Evolutionary conservation across 2,329 filamentous ascomycete species (phyloP).

Genomic region (Scortechinia acanthostroma): DNA sequence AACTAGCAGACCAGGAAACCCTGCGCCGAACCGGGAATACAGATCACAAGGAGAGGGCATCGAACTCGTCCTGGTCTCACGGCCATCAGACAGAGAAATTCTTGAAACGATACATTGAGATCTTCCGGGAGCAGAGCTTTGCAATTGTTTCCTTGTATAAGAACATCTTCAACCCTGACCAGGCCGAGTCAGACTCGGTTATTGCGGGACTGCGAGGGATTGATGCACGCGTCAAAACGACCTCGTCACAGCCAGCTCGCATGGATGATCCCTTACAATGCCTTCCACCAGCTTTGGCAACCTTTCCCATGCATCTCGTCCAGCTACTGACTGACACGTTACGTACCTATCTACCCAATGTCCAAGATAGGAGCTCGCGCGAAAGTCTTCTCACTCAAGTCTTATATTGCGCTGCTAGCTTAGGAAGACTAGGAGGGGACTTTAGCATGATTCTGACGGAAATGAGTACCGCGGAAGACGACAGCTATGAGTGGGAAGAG

Average conservation of each 20-base stretch:
- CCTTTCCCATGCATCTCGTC: slow-evolving; percentile 78
- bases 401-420: slow-evolving; percentile 82
- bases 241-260: slow-evolving; percentile 7
- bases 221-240: slow-evolving; percentile 5
- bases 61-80: slow-evolving; percentile 46
- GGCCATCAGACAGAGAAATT: slow-evolving; percentile 93
- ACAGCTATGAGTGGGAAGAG: slow-evolving; percentile 71
- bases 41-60: slow-evolving; percentile 24
- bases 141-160: slow-evolving; percentile 90
- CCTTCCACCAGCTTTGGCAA: slow-evolving; percentile 71
- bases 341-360: slow-evolving; percentile 69
- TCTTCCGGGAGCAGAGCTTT: slow-evolving; percentile 96
- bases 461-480: slow-evolving; percentile 28
- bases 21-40: slow-evolving; percentile 27
- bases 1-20: slow-evolving; percentile 83
- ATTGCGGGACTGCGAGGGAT: slow-evolving; percentile 5
- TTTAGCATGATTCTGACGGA: slow-evolving; percentile 82
- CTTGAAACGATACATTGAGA: slow-evolving; percentile 90
- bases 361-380: slow-evolving; percentile 71
- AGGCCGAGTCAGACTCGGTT: slow-evolving; percentile 8
- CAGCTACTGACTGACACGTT: slow-evolving; percentile 74
- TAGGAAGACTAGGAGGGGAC: slow-evolving; percentile 83
- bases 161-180: slow-evolving; percentile 70
- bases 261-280: slow-evolving; percentile 37
- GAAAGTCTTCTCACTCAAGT: slow-evolving; percentile 90